phyloP scores from a whole-genome alignment of 1,139 yeast genomes.

The Candida pseudoviswanathii region DNA sequence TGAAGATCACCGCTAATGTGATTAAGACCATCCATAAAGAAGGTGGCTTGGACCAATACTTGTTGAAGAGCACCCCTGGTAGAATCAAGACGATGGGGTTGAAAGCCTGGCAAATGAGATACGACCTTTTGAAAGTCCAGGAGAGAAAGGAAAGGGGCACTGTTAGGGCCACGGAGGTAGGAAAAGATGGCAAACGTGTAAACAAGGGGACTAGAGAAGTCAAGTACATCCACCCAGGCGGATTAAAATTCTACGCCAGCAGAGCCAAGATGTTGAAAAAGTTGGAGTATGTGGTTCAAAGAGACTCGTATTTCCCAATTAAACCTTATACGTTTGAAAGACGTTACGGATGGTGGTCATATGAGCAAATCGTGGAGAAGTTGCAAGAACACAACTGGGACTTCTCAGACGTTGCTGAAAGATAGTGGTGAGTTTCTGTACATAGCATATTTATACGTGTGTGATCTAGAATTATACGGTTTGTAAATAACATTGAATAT shows the following conservation, averaged over 20 bases:
- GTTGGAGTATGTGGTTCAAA: conserved; percentile 55
- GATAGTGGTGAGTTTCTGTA: conserved; percentile 6
- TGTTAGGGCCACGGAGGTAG: conserved; percentile 17
- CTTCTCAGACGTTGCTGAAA: conserved; percentile 28
- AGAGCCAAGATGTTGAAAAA: conserved; percentile 59
- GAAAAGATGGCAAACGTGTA: no score
- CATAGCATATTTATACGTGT: conserved; percentile 6
- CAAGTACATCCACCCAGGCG: conserved; percentile 51
- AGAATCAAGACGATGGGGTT: conserved; percentile 91
- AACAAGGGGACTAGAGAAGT: conserved; percentile 39
- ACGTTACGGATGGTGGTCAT: conserved; percentile 39
- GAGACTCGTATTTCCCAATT: conserved; percentile 47
- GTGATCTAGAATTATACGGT: background rate
- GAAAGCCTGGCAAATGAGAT: conserved; percentile 86
- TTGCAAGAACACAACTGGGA: conserved; percentile 39
- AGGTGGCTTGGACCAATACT: conserved; percentile 90
- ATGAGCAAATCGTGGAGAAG: conserved; percentile 44
- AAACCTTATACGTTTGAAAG: conserved; percentile 18
- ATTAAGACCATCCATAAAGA: conserved; percentile 85
- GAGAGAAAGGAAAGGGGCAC: conserved; percentile 23
- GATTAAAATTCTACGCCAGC: conserved; percentile 58
- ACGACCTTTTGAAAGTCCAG: conserved; percentile 55
- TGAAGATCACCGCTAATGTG: conserved; percentile 79
- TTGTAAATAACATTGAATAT: no score
- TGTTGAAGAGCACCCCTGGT: conserved; percentile 84